Evolutionary conservation across 139 green algal species (phyloP).

Genomic region (Chlorella sp.): DNA sequence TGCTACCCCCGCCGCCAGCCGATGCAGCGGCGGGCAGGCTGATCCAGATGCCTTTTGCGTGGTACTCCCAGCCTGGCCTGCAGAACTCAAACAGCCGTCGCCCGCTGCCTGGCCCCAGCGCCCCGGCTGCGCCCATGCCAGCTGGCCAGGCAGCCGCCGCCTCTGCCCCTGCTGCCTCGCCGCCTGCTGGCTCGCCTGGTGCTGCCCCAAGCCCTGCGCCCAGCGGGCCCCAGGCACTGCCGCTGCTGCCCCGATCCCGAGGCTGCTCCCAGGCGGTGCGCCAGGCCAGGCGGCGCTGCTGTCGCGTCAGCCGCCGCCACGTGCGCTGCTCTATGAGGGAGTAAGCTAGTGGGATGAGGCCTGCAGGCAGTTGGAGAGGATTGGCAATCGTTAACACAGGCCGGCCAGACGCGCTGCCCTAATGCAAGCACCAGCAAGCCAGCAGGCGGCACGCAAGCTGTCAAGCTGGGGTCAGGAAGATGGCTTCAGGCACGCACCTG

Average conservation of each 20-base stretch:
- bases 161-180: background rate
- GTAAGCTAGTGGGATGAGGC: constrained; percentile 54
- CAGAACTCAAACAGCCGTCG: constrained; percentile 41
- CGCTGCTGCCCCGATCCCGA: background rate
- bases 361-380: too few species aligned
- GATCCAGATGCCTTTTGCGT: constrained; percentile 51
- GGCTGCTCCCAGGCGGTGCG: background rate
- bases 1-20: background rate
- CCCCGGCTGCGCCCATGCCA: background rate
- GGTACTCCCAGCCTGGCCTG: constrained; percentile 47
- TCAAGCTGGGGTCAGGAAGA: too few species aligned
- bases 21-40: background rate
- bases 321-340: constrained; percentile 49
- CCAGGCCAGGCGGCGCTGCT: background rate
- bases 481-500: too few species aligned
- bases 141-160: background rate
- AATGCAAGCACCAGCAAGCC: too few species aligned
- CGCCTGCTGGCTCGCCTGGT: background rate
- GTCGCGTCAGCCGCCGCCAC: constrained; percentile 23
- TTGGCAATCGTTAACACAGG: too few species aligned
- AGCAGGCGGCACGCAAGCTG: too few species aligned
- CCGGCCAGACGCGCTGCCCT: too few species aligned
- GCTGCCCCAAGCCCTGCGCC: background rate
- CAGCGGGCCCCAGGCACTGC: background rate
- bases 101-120: background rate